These are phyloP conservation scores for Leishmania tarentolae DNA, from an alignment of 208 protist genomes.

Conservation along the genomic window DNA sequence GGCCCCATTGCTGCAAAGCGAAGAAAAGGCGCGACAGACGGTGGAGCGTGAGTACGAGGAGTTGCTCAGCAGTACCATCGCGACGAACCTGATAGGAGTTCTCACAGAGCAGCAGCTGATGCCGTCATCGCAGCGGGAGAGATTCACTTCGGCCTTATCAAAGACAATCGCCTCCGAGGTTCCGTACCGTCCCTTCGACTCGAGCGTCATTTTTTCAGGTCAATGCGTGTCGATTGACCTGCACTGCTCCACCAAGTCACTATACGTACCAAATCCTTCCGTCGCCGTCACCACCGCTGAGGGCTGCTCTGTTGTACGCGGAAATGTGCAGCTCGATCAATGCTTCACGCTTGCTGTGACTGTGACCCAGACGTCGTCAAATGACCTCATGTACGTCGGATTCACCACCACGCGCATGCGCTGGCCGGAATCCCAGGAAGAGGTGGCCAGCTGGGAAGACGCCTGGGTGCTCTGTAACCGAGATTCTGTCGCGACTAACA, in stretches of 20 bases:
- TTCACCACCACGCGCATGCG: slow-evolving; percentile 66
- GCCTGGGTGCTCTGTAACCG: slow-evolving; percentile 83
- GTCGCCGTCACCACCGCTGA: slow-evolving; percentile 63
- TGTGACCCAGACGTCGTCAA: slow-evolving; percentile 43
- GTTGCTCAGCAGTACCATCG: slow-evolving; percentile 39
- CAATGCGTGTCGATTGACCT: slow-evolving; percentile 60
- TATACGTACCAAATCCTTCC: slow-evolving; percentile 77
- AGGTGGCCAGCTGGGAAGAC: slow-evolving; percentile 70
- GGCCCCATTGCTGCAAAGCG: slow-evolving; percentile 62
- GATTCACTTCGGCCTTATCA: background rate
- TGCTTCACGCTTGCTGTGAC: slow-evolving; percentile 73
- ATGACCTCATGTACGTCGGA: slow-evolving; percentile 79
- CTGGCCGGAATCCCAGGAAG: slow-evolving; percentile 46
- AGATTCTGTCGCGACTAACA: slow-evolving; percentile 74
- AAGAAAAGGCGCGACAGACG: slow-evolving; percentile 46
- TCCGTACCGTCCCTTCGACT: slow-evolving; percentile 16
- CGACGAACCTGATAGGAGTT: slow-evolving; percentile 52
- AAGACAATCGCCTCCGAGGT: background rate
- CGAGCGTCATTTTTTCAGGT: slow-evolving; percentile 31
- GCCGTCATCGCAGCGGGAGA: background rate
- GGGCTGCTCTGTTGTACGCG: slow-evolving; percentile 59
- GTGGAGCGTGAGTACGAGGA: slow-evolving; percentile 55
- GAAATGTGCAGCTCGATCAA: slow-evolving; percentile 57
- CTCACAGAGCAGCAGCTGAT: slow-evolving; percentile 22
- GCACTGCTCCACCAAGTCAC: slow-evolving; percentile 58